phyloP scores from a whole-genome alignment of 2,329 filamentous ascomycete genomes.

The Cladosporium sp. region DNA sequence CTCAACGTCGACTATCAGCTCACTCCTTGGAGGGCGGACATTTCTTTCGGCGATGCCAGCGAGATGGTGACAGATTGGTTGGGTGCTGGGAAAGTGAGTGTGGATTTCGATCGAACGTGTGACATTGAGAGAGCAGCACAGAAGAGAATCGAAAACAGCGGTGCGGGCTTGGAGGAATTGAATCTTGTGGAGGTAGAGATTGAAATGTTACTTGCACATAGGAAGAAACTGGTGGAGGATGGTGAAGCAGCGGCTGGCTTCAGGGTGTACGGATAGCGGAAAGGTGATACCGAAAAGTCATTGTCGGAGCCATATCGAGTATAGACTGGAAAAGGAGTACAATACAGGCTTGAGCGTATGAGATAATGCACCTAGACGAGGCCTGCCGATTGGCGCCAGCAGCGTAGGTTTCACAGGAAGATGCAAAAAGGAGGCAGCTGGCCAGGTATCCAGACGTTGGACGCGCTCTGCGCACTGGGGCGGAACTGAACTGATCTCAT shows the following conservation, averaged over 20 bases:
- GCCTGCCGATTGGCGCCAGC: too few relatives aligned
- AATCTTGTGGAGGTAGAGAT: constrained; percentile 6
- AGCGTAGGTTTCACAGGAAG: too few relatives aligned
- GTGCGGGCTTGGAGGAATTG: neutral
- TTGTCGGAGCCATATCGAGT: too few relatives aligned
- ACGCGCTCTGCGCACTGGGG: too few relatives aligned
- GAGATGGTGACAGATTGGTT: neutral
- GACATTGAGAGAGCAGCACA: neutral
- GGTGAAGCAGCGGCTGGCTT: neutral
- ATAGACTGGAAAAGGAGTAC: neutral
- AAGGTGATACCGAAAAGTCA: neutral
- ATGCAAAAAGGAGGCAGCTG: too few relatives aligned
- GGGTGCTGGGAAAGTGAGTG: neutral
- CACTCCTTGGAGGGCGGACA: neutral
- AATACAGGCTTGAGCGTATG: too few relatives aligned
- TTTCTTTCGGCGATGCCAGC: neutral
- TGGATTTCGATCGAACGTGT: neutral
- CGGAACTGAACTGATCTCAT: too few relatives aligned
- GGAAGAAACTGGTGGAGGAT: neutral
- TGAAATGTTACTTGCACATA: neutral
- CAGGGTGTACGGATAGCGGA: neutral
- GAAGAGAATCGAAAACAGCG: neutral
- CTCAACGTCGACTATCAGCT: neutral
- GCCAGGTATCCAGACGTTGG: too few relatives aligned
- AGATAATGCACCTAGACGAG: too few relatives aligned